Conservation (phyloP, 305 asterid genomes). For the Fraxinus platypoda region DNA sequence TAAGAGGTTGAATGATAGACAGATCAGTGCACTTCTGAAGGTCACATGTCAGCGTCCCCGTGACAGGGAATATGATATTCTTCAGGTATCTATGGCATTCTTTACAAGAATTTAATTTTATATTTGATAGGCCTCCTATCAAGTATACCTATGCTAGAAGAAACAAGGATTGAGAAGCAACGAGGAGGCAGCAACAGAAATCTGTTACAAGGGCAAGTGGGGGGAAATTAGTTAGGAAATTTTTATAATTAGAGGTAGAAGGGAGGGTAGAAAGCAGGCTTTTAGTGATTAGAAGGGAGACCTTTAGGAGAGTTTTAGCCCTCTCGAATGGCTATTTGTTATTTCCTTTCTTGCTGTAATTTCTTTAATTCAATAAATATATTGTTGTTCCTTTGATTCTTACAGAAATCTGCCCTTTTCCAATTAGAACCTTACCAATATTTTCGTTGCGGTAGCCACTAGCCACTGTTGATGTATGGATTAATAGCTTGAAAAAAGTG, state of each 20-base stretch:
- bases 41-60: constrained; percentile 96
- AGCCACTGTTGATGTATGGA: neutral
- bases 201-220: neutral
- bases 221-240: neutral
- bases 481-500: neutral
- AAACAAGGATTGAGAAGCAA: neutral
- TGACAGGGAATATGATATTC: constrained; percentile 75
- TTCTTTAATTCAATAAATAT: neutral
- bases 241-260: neutral
- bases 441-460: neutral
- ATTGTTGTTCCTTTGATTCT: neutral
- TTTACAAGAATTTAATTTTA: neutral
- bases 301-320: neutral
- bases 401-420: neutral
- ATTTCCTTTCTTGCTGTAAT: neutral
- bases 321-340: neutral
- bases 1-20: constrained; percentile 82
- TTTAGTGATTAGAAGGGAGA: neutral
- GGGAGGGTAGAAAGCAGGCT: neutral
- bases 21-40: constrained; percentile 76
- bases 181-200: neutral
- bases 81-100: constrained; percentile 43
- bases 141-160: neutral
- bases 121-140: neutral
- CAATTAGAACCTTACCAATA: neutral